phyloP scores from a whole-genome alignment of 148 eudicot genomes.

The Rhododendron vialii region DNA sequence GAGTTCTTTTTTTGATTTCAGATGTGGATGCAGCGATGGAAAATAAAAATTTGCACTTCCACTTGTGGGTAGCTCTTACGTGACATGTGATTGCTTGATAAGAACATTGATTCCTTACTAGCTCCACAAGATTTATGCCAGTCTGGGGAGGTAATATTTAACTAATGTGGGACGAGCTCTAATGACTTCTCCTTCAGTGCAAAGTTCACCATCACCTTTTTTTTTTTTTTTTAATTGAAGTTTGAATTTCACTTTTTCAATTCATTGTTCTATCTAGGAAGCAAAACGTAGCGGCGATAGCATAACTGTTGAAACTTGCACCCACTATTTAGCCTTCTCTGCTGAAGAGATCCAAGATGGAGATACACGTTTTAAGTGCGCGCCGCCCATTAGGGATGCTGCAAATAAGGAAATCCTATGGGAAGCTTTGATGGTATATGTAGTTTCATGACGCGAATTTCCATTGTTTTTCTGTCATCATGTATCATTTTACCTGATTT shows the following conservation, averaged over 20 bases:
- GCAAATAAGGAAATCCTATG: slow-evolving; percentile 73
- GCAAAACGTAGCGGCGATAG: slow-evolving; percentile 89
- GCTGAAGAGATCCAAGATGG: slow-evolving; percentile 91
- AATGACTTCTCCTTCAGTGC: not conserved
- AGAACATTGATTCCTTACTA: not conserved
- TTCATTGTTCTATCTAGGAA: slow-evolving; percentile 40
- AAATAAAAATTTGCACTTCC: not conserved
- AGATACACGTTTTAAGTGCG: slow-evolving; percentile 91
- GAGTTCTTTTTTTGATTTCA: too few species aligned
- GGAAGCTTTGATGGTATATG: slow-evolving; percentile 78
- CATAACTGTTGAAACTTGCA: slow-evolving; percentile 86
- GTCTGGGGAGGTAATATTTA: too few species aligned
- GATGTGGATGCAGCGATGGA: not conserved
- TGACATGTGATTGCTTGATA: not conserved
- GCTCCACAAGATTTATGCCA: not conserved
- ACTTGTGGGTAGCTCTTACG: not conserved
- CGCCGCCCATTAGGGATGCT: slow-evolving; percentile 90
- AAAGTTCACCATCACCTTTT: not conserved
- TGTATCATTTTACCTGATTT: not conserved
- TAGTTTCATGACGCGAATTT: not conserved
- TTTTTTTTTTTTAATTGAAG: not conserved
- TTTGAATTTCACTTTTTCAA: not conserved
- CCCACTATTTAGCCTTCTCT: slow-evolving; percentile 91
- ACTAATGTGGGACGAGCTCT: not conserved
- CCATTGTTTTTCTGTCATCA: not conserved